Conservation (phyloP, 148 eudicot species). For the Rhododendron henanense region DNA sequence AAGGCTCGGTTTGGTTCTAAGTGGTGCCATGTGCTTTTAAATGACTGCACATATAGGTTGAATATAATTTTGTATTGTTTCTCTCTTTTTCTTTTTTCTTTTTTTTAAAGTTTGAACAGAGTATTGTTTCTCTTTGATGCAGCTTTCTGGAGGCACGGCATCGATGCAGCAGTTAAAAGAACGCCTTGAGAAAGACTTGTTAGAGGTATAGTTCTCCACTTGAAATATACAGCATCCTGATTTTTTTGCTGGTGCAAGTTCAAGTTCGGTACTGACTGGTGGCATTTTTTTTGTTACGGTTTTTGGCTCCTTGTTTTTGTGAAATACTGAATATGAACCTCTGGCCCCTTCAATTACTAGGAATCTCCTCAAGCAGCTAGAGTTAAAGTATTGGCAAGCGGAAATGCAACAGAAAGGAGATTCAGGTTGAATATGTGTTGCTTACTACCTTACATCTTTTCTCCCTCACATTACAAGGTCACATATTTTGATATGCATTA, state of each 20-base stretch:
- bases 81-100: not conserved
- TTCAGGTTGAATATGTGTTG: conserved; percentile 53
- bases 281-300: not conserved
- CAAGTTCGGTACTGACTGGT: not conserved
- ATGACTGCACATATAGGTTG: not conserved
- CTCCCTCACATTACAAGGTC: not conserved
- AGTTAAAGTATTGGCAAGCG: conserved; percentile 96
- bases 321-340: not conserved
- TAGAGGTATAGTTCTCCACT: conserved; percentile 50
- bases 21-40: not conserved
- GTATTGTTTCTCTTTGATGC: conserved; percentile 13
- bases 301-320: not conserved
- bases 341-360: conserved; percentile 32
- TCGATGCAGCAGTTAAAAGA: conserved; percentile 98
- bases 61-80: not conserved
- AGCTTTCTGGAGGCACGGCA: conserved; percentile 68
- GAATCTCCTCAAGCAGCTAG: conserved; percentile 99
- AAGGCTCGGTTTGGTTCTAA: not conserved
- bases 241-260: not conserved
- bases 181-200: conserved; percentile 95
- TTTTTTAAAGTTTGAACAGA: not conserved
- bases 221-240: not conserved
- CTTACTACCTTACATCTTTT: not conserved
- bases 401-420: conserved; percentile 94
- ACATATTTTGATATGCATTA: not conserved